Evolutionary conservation across 352 stramenopile species (phyloP), one percentile per base, ranked within the genome.

Genomic region (Phytophthora chlamydospora): DNA sequence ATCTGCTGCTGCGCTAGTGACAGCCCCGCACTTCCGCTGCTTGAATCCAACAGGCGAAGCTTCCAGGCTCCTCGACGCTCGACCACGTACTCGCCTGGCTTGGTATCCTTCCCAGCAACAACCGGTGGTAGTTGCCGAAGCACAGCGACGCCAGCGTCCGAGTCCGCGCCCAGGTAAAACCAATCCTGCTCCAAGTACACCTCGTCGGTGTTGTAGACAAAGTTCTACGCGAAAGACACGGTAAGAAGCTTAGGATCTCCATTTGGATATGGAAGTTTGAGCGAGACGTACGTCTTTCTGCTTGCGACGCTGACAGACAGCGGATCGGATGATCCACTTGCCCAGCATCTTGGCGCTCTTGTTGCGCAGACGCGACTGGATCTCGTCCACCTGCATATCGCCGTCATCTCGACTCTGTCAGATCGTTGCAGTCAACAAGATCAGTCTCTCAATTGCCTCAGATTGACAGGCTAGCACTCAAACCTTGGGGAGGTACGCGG

Each of bases 141-240:
- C 10, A 93, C 80, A 0, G 84, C 84, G n/a, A 82, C 32, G 10
- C 75, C 73, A 8, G 74, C 71, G 36, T 91, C 83, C 14, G 75
- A 84, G 54, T 91, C 84, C 0, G 85, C 83, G 16, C 76, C 81
- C 7, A 93, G 58, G 44, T 93, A 91, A 67, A 93, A 93, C 82
- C 85, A 91, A 66, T 93, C 82, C 43, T 93, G 85, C 71, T 93
- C 83, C 12, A 93, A 55, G 54, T 87, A 93, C 13, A 93, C 71
- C 59, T 93, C 85, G 49, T 91, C 83, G 52, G 85, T 85, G 69
- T 91, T 93, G 73, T 91, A 91, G 24, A 93, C 84, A 49, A 89
- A 93, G 27, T 78, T 80, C 83, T 91, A 49, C n/a, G 24, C 12
- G 38, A 51, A 16, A 33, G 4, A 41, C n/a, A 24, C 21, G 21